Evolutionary conservation across 257 asterid genomes (phyloP).

Genomic region (Nicotiana noctiflora): DNA sequence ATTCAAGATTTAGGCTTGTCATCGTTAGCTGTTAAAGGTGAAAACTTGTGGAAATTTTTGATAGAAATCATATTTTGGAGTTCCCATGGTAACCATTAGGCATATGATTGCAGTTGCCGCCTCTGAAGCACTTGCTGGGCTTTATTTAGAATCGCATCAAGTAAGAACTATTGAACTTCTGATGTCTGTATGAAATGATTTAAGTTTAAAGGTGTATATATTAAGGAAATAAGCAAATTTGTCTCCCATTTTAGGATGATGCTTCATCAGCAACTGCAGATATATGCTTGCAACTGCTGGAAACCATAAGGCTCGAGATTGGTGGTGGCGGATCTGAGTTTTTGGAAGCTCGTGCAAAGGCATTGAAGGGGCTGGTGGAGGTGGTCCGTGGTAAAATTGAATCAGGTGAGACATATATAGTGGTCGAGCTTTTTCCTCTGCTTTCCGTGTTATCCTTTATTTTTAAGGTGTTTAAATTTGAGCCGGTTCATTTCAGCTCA

Average conservation of each 20-base stretch:
- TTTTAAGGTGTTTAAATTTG: conserved; percentile 16
- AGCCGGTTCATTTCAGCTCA: conserved; percentile 41
- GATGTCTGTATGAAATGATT: background rate
- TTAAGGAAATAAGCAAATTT: background rate
- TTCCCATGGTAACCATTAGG: background rate
- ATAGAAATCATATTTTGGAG: background rate
- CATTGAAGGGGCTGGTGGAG: conserved; percentile 76
- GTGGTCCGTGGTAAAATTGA: conserved; percentile 51
- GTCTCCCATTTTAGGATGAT: conserved; percentile 49
- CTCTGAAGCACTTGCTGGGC: conserved; percentile 79
- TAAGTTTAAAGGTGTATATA: background rate
- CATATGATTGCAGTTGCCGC: conserved; percentile 72
- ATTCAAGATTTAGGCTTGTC: conserved; percentile 51
- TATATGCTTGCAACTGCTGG: conserved; percentile 44
- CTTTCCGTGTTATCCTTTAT: conserved; percentile 2
- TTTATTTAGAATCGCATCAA: conserved; percentile 50
- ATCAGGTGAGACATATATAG: conserved; percentile 43
- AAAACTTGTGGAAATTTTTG: background rate
- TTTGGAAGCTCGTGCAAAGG: conserved; percentile 54
- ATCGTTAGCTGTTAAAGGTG: conserved; percentile 66
- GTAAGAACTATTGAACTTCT: conserved; percentile 27
- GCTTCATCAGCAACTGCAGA: conserved; percentile 50
- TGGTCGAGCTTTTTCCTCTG: background rate
- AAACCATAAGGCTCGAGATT: conserved; percentile 39
- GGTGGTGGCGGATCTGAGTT: conserved; percentile 33